phyloP scores from a whole-genome alignment of 176 grass and related monocot species.

The Aechmea fasciata region DNA sequence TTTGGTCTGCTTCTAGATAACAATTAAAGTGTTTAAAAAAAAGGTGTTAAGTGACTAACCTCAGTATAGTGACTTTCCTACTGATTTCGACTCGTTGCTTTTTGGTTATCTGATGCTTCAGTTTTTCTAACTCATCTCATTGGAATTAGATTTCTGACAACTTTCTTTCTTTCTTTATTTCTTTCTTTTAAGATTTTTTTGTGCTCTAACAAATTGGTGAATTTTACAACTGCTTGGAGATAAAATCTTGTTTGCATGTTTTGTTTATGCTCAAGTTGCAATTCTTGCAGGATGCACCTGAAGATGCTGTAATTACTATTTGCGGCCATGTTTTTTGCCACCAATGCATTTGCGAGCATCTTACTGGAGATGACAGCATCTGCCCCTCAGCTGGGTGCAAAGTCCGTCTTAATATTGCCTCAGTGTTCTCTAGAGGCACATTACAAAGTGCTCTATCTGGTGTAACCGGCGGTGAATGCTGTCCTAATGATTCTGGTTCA shows the following conservation, averaged over 20 bases:
- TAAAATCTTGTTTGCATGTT: background rate
- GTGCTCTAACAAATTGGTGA: no score
- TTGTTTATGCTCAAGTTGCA: background rate
- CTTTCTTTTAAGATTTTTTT: no score
- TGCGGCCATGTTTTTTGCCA: constrained; percentile 96
- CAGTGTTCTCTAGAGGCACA: constrained; percentile 74
- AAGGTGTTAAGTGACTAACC: no score
- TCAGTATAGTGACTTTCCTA: no score
- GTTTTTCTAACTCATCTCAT: no score
- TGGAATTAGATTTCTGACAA: no score
- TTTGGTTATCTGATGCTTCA: no score
- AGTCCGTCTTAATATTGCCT: constrained; percentile 45
- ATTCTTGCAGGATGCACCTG: constrained; percentile 66
- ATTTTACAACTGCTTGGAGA: background rate
- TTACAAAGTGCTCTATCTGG: constrained; percentile 54
- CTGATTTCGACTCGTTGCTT: no score
- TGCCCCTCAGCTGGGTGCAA: constrained; percentile 63
- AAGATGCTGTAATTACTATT: constrained; percentile 84
- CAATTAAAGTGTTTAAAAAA: no score
- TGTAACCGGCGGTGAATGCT: constrained; percentile 28
- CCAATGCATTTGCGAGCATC: constrained; percentile 81
- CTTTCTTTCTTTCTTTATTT: no score
- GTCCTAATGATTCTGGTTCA: constrained; percentile 29
- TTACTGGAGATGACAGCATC: constrained; percentile 74
- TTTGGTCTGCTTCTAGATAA: no score